Conservation (phyloP, 495 filamentous ascomycete genomes). For the Aspergillus sparsus region DNA sequence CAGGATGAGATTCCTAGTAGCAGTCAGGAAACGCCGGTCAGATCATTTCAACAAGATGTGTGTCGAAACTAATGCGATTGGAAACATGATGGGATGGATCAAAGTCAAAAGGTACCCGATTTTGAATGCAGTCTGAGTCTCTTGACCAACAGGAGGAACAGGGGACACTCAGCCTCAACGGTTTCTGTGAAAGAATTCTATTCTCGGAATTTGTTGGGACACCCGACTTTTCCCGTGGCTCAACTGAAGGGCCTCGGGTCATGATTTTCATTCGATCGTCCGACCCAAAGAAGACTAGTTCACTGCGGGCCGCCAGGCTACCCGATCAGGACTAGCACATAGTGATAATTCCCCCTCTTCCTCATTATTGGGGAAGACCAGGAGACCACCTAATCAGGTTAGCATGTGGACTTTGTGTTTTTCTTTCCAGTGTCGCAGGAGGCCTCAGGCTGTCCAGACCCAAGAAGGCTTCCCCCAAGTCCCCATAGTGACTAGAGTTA, state of each 20-base stretch:
- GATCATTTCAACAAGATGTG: no score
- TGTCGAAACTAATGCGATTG: no score
- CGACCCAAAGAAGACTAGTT: constrained; percentile 20
- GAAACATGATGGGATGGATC: no score
- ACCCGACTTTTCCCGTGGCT: constrained; percentile 28
- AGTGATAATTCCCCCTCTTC: background rate
- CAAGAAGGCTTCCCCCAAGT: background rate
- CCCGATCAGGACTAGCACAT: constrained; percentile 18
- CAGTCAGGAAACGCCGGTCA: no score
- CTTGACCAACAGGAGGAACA: background rate
- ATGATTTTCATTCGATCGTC: constrained; percentile 20
- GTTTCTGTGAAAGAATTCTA: constrained; percentile 11
- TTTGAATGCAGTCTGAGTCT: no score
- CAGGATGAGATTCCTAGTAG: no score
- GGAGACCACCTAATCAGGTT: no score
- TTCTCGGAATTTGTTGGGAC: constrained; percentile 5
- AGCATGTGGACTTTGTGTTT: no score
- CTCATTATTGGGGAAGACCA: no score
- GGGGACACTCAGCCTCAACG: constrained; percentile 10
- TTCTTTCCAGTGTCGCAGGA: background rate
- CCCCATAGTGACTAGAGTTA: constrained; percentile 17
- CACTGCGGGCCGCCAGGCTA: background rate
- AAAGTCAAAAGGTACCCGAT: no score
- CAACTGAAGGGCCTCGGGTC: constrained; percentile 25
- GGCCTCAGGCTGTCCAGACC: constrained; percentile 14